A percentile compares a stretch with the other conserved stretches of the same genome.
Conservation (phyloP, 2,329 filamentous ascomycete species). For the Fusarium buxicola region DNA sequence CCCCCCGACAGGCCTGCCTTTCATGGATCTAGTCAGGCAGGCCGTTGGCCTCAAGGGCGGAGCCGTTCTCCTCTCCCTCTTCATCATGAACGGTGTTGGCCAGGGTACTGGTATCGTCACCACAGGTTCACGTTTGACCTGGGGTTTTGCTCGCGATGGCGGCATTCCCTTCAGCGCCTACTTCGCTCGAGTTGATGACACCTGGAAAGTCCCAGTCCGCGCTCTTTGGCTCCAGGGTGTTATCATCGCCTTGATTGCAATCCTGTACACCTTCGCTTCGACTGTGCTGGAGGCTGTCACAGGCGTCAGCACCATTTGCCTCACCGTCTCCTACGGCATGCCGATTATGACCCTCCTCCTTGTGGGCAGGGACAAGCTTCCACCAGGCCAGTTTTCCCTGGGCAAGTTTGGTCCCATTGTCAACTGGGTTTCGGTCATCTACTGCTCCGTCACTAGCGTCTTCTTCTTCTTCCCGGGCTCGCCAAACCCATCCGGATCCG, state of each 20-base stretch:
- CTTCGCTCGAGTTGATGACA: slow-evolving; percentile 56
- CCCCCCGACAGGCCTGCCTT: slow-evolving; percentile 57
- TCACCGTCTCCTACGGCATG: slow-evolving; percentile 62
- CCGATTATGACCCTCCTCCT: slow-evolving; percentile 62
- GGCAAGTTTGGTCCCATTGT: slow-evolving; percentile 57
- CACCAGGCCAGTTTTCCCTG: slow-evolving; percentile 58
- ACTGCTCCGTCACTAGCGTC: slow-evolving; percentile 63
- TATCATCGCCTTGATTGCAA: slow-evolving; percentile 58
- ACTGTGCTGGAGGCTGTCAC: slow-evolving; percentile 66
- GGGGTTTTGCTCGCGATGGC: slow-evolving; percentile 66
- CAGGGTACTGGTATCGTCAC: slow-evolving; percentile 65
- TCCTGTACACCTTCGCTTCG: slow-evolving; percentile 66
- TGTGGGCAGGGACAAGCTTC: slow-evolving; percentile 64
- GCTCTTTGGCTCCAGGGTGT: slow-evolving; percentile 64
- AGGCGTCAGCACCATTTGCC: slow-evolving; percentile 66
- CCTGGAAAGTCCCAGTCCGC: slow-evolving; percentile 64
- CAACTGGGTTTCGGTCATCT: slow-evolving; percentile 63
- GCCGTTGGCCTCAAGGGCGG: slow-evolving; percentile 52
- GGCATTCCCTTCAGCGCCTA: slow-evolving; percentile 60
- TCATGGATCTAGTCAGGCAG: slow-evolving; percentile 60
- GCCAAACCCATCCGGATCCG: slow-evolving; percentile 58
- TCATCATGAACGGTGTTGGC: slow-evolving; percentile 67
- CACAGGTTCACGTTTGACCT: slow-evolving; percentile 63
- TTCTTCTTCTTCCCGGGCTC: slow-evolving; percentile 66
- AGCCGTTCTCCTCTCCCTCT: slow-evolving; percentile 60